Conservation (phyloP, 768 basidiomycete genomes). For the Tulasnella sp. region DNA sequence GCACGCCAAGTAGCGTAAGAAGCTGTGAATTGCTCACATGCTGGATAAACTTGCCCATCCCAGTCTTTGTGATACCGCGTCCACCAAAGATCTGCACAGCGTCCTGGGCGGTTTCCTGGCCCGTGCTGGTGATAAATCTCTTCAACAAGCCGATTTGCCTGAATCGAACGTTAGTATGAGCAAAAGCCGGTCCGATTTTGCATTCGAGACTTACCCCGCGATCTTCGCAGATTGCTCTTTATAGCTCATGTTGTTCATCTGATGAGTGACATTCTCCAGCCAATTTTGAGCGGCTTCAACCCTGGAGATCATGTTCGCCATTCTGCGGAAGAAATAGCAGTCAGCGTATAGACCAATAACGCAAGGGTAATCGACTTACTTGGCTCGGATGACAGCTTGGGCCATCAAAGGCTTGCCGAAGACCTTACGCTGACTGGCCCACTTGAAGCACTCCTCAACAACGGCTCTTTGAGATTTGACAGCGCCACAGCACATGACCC, state of each 20-base stretch:
- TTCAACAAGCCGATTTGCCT: conserved; percentile 67
- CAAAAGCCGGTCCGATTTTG: not conserved
- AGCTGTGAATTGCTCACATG: conserved; percentile 27
- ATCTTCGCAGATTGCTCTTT: conserved; percentile 60
- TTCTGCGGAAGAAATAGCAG: conserved; percentile 6
- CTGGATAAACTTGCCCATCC: conserved; percentile 70
- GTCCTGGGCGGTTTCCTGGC: conserved; percentile 70
- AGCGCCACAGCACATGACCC: conserved; percentile 69
- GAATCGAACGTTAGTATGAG: conserved; percentile 25
- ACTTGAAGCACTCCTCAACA: conserved; percentile 90
- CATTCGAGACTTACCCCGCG: conserved; percentile 43
- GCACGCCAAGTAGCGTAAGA: not conserved
- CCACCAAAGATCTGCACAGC: conserved; percentile 34
- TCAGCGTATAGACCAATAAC: not conserved
- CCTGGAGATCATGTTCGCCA: conserved; percentile 82
- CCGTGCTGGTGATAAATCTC: conserved; percentile 60
- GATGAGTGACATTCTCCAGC: conserved; percentile 78
- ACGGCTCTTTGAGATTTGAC: conserved; percentile 65
- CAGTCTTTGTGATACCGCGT: conserved; percentile 68
- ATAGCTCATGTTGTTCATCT: conserved; percentile 81
- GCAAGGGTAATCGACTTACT: conserved; percentile 26
- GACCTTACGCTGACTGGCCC: conserved; percentile 80
- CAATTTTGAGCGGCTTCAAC: conserved; percentile 73
- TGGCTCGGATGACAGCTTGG: conserved; percentile 78
- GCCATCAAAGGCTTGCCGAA: conserved; percentile 67